Percentiles rank a stretch among this genome's conserved stretches.
Conservation (phyloP, 73 alveolate genomes). For the Effrenium voratum region DNA sequence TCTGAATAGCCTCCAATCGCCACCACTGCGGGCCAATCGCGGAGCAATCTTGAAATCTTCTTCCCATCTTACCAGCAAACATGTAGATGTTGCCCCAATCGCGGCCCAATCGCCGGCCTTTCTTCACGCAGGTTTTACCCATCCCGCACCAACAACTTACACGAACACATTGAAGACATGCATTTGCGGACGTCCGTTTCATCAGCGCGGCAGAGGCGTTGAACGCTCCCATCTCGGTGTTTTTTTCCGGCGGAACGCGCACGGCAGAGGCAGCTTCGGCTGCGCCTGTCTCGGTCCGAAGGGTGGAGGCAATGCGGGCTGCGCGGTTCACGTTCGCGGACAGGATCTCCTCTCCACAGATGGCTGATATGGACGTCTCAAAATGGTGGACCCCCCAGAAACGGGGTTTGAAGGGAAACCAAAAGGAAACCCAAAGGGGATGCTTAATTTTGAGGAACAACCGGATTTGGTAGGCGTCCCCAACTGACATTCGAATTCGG, state of each 20-base stretch:
- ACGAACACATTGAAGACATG: neutral
- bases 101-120: neutral
- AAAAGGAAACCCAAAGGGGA: too few relatives aligned
- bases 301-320: slow-evolving; percentile 51
- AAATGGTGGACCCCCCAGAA: too few relatives aligned
- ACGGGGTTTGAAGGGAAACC: too few relatives aligned
- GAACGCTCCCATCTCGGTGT: neutral
- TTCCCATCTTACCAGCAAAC: too few relatives aligned
- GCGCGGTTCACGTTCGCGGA: slow-evolving; percentile 55
- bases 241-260: too few relatives aligned
- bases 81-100: too few relatives aligned
- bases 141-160: neutral
- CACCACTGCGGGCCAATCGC: too few relatives aligned
- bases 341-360: slow-evolving; percentile 62
- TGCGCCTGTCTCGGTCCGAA: slow-evolving; percentile 73
- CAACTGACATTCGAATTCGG: too few relatives aligned
- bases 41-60: too few relatives aligned
- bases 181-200: neutral
- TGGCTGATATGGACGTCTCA: neutral
- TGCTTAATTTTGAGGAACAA: too few relatives aligned
- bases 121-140: neutral
- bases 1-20: too few relatives aligned
- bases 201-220: neutral
- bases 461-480: too few relatives aligned
- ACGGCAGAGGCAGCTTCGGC: neutral